phyloP scores from a whole-genome alignment of 208 protist genomes.

The Borovskyia barvae region DNA sequence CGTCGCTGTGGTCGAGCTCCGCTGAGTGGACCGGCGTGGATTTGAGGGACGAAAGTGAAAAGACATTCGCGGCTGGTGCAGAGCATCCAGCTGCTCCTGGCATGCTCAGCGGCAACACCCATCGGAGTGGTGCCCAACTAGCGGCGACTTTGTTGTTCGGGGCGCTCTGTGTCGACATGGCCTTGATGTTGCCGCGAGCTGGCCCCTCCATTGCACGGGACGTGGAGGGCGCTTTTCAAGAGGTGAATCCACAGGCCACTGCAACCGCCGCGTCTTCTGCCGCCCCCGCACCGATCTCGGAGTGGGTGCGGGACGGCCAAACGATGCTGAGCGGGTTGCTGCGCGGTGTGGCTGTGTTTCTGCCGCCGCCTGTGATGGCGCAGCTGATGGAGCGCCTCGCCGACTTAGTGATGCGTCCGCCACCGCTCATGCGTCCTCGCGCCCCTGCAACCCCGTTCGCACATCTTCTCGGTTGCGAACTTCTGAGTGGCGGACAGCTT shows the following conservation, averaged over 20 bases:
- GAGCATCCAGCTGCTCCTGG: neutral
- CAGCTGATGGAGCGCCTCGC: conserved; percentile 10
- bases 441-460: no score
- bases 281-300: neutral
- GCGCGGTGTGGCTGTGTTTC: neutral
- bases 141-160: conserved; percentile 18
- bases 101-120: neutral
- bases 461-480: neutral
- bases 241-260: neutral
- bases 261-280: neutral
- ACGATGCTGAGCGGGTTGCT: neutral
- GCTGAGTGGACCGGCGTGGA: no score
- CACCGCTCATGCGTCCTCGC: no score
- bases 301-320: conserved; percentile 14
- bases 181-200: conserved; percentile 1
- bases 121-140: conserved; percentile 18
- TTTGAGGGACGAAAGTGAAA: no score
- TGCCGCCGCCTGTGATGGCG: neutral
- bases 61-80: neutral
- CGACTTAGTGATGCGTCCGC: conserved; percentile 5
- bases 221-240: neutral
- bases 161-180: conserved; percentile 32
- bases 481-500: conserved; percentile 16
- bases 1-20: conserved; percentile 5
- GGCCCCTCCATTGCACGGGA: conserved; percentile 2